phyloP scores from a whole-genome alignment of 495 filamentous ascomycete species.

The Trichoderma erinaceum region DNA sequence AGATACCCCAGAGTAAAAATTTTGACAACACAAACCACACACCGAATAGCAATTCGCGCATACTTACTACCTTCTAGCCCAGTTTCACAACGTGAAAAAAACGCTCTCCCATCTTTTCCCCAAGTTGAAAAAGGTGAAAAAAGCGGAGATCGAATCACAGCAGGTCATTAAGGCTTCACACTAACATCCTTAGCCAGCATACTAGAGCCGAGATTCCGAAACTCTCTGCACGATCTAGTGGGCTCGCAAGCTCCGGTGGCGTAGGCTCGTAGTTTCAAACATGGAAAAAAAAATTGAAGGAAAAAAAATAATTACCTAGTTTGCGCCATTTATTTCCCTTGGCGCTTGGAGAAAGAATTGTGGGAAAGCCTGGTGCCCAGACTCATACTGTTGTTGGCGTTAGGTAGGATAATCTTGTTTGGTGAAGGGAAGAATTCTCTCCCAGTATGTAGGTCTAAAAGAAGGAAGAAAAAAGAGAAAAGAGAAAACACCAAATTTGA shows the following conservation, averaged over 20 bases:
- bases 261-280: neutral
- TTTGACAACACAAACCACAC: too few relatives aligned
- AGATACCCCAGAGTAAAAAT: too few relatives aligned
- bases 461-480: neutral
- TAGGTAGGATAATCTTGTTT: neutral
- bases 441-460: neutral
- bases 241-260: slow-evolving; percentile 6
- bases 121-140: neutral
- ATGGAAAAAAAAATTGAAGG: neutral
- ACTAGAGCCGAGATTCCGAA: slow-evolving; percentile 9
- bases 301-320: neutral
- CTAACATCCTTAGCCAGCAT: neutral
- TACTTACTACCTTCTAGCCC: too few relatives aligned
- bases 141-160: neutral
- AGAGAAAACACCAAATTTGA: neutral
- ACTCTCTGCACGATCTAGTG: neutral
- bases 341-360: neutral
- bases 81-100: neutral
- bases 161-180: neutral
- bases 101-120: neutral
- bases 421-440: neutral
- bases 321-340: neutral
- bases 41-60: too few relatives aligned
- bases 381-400: too few relatives aligned
- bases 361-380: neutral